Conservation (phyloP, 106 monocot species). For the Allium cepa region DNA sequence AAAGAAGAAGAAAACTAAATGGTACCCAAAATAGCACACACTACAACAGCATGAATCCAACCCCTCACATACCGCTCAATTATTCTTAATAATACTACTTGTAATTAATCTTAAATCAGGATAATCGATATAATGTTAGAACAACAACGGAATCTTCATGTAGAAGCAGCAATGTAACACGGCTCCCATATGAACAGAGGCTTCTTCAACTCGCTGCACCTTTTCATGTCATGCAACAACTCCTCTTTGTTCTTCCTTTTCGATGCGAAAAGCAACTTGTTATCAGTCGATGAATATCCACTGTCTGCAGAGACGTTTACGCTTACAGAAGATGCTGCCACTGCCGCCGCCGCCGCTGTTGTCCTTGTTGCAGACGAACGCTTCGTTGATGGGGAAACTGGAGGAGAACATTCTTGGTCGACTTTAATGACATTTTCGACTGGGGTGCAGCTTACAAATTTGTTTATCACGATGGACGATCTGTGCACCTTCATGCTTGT, state of each 20-base stretch:
- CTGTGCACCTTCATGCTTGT: slow-evolving; percentile 48
- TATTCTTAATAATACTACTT: background rate
- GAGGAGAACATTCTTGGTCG: too few species aligned
- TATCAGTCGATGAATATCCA: slow-evolving; percentile 12
- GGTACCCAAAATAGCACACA: slow-evolving; percentile 4
- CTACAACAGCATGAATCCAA: background rate
- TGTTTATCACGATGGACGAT: slow-evolving; percentile 83
- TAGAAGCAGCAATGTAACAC: slow-evolving; percentile 79
- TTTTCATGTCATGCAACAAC: slow-evolving; percentile 59
- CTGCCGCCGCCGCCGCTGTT: slow-evolving; percentile 40
- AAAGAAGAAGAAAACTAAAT: background rate
- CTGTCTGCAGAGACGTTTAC: background rate
- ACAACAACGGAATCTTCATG: background rate
- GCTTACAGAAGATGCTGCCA: slow-evolving; percentile 38
- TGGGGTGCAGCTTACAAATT: slow-evolving; percentile 62
- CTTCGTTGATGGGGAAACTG: background rate
- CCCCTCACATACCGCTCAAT: background rate
- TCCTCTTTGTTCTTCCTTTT: slow-evolving; percentile 48
- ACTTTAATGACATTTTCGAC: background rate
- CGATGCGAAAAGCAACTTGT: slow-evolving; percentile 57
- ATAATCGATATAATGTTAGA: background rate
- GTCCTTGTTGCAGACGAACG: slow-evolving; percentile 18
- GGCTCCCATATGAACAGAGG: slow-evolving; percentile 90
- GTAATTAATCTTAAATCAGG: background rate
- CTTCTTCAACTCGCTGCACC: slow-evolving; percentile 70